phyloP scores from a whole-genome alignment of 805 yeast genomes.

The Hanseniaspora thailandica region DNA sequence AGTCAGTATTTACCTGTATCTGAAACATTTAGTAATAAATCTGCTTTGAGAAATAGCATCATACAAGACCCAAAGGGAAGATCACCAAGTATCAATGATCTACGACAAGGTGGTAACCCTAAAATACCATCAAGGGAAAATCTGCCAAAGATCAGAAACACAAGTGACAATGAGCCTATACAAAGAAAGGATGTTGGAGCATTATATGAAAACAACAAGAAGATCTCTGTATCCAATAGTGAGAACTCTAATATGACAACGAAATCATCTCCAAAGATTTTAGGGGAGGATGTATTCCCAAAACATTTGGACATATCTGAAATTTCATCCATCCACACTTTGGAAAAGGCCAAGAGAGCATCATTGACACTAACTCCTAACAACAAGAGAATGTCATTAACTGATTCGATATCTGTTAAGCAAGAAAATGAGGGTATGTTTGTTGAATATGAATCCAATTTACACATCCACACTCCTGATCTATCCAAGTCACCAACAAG shows the following conservation, averaged over 20 bases:
- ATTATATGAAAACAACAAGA: not conserved
- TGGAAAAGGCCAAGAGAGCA: slow-evolving; percentile 54
- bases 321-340: slow-evolving; percentile 59
- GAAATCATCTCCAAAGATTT: slow-evolving; percentile 22
- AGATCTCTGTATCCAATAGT: slow-evolving; percentile 3
- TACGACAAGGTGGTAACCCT: slow-evolving; percentile 1
- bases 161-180: not conserved
- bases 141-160: not conserved
- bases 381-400: slow-evolving; percentile 16
- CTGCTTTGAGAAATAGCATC: not conserved
- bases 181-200: slow-evolving; percentile 13
- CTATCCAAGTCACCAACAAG: slow-evolving; percentile 30
- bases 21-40: slow-evolving; percentile 7
- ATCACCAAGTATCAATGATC: not conserved
- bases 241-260: slow-evolving; percentile 4
- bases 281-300: slow-evolving; percentile 59
- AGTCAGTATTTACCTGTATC: slow-evolving; percentile 11
- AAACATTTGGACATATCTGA: slow-evolving; percentile 54
- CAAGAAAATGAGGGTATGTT: slow-evolving; percentile 40
- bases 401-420: slow-evolving; percentile 29
- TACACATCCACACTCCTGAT: slow-evolving; percentile 29
- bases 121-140: not conserved
- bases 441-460: slow-evolving; percentile 28
- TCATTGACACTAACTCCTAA: slow-evolving; percentile 23
- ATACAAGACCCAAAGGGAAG: not conserved